These are phyloP conservation scores for Aspergillus heteromorphus DNA, from an alignment of 495 filamentous ascomycete genomes.

Conservation along the genomic window DNA sequence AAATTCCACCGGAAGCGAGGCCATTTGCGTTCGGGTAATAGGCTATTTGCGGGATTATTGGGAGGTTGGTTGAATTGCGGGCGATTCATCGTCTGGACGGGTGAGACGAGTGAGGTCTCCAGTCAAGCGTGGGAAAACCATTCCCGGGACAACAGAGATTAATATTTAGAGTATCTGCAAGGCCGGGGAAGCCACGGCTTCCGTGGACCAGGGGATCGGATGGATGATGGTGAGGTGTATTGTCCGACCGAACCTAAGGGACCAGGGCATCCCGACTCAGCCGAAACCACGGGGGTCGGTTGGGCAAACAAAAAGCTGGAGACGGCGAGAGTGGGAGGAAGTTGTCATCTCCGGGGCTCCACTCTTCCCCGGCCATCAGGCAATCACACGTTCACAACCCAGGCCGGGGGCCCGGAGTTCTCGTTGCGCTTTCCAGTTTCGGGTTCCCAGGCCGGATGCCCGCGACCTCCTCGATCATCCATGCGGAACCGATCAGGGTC, in stretches of 20 bases:
- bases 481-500: background rate
- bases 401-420: no score
- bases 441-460: background rate
- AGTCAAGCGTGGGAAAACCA: background rate
- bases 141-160: background rate
- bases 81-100: background rate
- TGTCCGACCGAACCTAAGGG: background rate
- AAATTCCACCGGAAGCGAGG: background rate
- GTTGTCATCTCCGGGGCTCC: background rate
- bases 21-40: background rate
- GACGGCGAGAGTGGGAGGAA: background rate
- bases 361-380: background rate
- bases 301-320: background rate
- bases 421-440: no score
- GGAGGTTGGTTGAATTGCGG: background rate
- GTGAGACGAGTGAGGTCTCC: background rate
- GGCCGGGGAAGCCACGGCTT: background rate
- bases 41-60: background rate
- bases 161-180: background rate
- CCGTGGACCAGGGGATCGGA: background rate
- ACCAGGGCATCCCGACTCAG: background rate
- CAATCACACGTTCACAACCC: no score
- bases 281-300: constrained; percentile 3
- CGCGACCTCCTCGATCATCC: background rate
- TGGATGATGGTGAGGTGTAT: background rate